phyloP scores from a whole-genome alignment of 1,284 basidiomycete genomes.

The Heterobasidion parviporum region DNA sequence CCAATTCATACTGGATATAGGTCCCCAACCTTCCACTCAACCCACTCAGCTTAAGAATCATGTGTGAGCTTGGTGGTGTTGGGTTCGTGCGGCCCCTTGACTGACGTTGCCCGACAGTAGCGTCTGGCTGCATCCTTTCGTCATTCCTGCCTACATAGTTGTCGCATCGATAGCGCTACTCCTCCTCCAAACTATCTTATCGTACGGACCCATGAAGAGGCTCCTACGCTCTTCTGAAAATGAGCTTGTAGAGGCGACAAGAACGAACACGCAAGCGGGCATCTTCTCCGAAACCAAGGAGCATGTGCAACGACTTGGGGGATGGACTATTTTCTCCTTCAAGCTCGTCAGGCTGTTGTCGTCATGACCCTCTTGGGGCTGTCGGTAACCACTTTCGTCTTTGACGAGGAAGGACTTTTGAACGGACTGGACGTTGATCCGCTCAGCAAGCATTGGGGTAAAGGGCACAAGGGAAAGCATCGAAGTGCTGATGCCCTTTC shows the following conservation, averaged over 20 bases:
- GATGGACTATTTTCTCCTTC: slow-evolving; percentile 17
- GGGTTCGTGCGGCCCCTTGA: too few relatives aligned
- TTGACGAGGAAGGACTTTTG: slow-evolving; percentile 2
- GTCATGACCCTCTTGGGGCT: slow-evolving; percentile 12
- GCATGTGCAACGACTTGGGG: slow-evolving; percentile 10
- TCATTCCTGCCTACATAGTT: slow-evolving; percentile 9
- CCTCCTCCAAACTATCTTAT: neutral
- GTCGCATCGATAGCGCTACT: slow-evolving; percentile 3
- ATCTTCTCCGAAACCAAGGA: slow-evolving; percentile 5
- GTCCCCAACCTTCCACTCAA: too few relatives aligned
- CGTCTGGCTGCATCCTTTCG: slow-evolving; percentile 5
- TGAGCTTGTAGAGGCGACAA: neutral
- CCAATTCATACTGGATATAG: too few relatives aligned
- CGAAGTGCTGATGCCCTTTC: neutral
- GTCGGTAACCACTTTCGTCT: slow-evolving; percentile 12
- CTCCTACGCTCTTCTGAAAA: neutral
- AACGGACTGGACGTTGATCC: neutral
- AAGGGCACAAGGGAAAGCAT: slow-evolving; percentile 1
- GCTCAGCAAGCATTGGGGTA: slow-evolving; percentile 4
- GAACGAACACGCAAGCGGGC: neutral
- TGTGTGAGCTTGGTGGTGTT: too few relatives aligned
- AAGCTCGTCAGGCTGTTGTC: slow-evolving; percentile 15
- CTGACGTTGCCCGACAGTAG: neutral
- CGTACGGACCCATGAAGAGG: slow-evolving; percentile 1
- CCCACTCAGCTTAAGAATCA: too few relatives aligned